Conservation (phyloP, 2,329 filamentous ascomycete species). For the Colletotrichum agaves region DNA sequence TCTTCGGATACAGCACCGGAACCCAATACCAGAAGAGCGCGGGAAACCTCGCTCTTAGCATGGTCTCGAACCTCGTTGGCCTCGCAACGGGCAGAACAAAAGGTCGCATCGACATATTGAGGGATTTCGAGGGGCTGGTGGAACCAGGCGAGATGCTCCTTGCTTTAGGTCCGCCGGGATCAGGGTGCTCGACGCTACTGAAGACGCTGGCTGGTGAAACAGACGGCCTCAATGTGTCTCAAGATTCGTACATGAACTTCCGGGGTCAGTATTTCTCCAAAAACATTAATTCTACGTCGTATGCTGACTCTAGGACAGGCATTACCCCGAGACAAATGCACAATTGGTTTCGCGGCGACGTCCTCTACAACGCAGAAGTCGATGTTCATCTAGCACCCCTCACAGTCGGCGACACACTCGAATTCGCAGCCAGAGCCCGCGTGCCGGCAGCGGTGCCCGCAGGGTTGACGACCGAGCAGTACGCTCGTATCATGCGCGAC, state of each 20-base stretch:
- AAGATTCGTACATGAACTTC: conserved; percentile 42
- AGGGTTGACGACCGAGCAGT: conserved; percentile 54
- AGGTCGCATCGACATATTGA: conserved; percentile 42
- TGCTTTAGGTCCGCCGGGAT: conserved; percentile 66
- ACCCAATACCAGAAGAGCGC: conserved; percentile 42
- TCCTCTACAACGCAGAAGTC: conserved; percentile 74
- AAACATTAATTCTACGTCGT: accelerated
- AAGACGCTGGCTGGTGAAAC: conserved; percentile 57
- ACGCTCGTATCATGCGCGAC: conserved; percentile 60
- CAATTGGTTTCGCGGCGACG: conserved; percentile 63
- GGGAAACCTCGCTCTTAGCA: conserved; percentile 40
- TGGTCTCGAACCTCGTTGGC: conserved; percentile 27
- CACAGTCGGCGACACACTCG: conserved; percentile 69
- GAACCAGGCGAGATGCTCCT: conserved; percentile 65
- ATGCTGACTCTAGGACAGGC: not conserved
- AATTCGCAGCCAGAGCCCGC: conserved; percentile 67
- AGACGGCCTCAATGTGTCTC: conserved; percentile 41
- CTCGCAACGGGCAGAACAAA: conserved; percentile 11
- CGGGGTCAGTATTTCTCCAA: conserved; percentile 2
- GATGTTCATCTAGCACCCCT: conserved; percentile 71
- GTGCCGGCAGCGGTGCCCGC: conserved; percentile 58
- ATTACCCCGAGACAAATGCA: conserved; percentile 37
- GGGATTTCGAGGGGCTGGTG: conserved; percentile 44
- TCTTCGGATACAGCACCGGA: conserved; percentile 43
- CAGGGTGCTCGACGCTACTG: conserved; percentile 75